phyloP scores from a whole-genome alignment of 495 filamentous ascomycete species.

The Cercophora sp. region DNA sequence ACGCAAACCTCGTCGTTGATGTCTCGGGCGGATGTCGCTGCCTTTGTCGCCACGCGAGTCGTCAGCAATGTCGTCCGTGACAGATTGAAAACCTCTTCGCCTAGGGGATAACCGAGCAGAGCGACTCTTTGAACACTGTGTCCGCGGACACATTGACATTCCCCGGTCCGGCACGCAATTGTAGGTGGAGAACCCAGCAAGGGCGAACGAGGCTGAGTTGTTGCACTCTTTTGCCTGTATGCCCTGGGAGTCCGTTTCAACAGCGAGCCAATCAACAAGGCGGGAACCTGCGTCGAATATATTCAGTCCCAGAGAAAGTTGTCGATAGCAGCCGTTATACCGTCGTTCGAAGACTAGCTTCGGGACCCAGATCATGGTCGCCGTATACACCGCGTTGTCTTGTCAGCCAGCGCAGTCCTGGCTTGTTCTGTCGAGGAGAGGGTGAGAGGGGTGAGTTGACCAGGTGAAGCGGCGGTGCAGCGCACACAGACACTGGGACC shows the following conservation, averaged over 20 bases:
- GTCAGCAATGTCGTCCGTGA: background rate
- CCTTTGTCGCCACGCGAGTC: too few species aligned
- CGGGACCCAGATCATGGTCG: background rate
- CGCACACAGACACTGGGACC: background rate
- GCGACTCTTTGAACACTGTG: background rate
- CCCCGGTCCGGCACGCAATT: slow-evolving; percentile 4
- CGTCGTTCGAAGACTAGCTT: too few species aligned
- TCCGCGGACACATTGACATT: background rate
- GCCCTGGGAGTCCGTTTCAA: slow-evolving; percentile 5
- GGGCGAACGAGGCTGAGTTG: slow-evolving; percentile 3
- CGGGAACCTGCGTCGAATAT: background rate
- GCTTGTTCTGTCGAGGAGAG: too few species aligned
- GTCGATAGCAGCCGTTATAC: background rate
- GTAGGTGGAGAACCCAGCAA: background rate
- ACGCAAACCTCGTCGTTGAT: too few species aligned
- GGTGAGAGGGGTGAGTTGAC: background rate
- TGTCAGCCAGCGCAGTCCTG: too few species aligned
- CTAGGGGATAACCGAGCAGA: background rate
- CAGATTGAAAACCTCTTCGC: background rate
- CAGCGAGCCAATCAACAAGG: background rate
- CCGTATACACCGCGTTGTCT: too few species aligned
- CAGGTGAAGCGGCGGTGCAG: slow-evolving; percentile 8
- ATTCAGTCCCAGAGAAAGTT: background rate
- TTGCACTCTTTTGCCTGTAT: slow-evolving; percentile 10
- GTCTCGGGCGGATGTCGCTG: too few species aligned